Percentiles rank a stretch among this genome's conserved stretches.
Conservation (phyloP, 208 protist genomes). For the Acanthamoeba healyi region DNA sequence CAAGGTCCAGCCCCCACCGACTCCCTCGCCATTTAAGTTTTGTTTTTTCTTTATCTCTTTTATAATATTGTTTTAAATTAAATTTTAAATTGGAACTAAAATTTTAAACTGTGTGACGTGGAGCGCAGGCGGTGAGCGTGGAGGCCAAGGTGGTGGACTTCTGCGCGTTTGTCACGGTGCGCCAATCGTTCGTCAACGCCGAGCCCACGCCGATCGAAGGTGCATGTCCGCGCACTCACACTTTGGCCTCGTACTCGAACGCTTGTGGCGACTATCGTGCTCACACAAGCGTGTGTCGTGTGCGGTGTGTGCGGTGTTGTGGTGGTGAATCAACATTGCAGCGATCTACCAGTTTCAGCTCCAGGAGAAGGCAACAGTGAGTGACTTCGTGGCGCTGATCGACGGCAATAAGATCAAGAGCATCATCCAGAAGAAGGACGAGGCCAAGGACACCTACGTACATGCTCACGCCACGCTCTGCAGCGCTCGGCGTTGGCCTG, state of each 20-base stretch:
- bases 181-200: constrained; percentile 50
- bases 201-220: constrained; percentile 64
- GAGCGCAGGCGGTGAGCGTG: constrained; percentile 5
- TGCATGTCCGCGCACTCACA: background rate
- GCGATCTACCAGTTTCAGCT: constrained; percentile 86
- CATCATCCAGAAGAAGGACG: constrained; percentile 85
- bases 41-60: background rate
- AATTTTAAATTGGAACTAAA: no score
- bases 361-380: constrained; percentile 87
- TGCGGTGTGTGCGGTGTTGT: background rate
- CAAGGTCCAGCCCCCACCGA: no score
- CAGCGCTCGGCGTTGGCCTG: background rate
- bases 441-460: constrained; percentile 84
- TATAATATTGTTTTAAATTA: no score
- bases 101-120: no score
- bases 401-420: constrained; percentile 87
- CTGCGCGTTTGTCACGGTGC: constrained; percentile 21
- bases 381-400: constrained; percentile 86
- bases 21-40: background rate
- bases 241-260: background rate
- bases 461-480: background rate
- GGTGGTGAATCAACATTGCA: background rate
- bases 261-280: background rate
- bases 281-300: no score
- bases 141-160: constrained; percentile 61